These are phyloP conservation scores for Botrytis galanthina DNA, from an alignment of 2,329 filamentous ascomycete species.

Conservation along the genomic window DNA sequence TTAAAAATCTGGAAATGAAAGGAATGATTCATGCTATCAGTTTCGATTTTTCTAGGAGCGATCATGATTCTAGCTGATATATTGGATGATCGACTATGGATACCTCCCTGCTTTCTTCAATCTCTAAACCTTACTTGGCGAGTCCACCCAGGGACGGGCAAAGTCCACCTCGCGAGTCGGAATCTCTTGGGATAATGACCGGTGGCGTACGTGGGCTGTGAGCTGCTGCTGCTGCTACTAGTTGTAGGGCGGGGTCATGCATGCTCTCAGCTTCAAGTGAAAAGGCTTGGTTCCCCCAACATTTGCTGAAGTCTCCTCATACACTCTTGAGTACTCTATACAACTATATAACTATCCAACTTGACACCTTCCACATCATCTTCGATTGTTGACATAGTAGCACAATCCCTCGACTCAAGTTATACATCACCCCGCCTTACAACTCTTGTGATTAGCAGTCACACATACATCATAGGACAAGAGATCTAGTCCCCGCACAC, in stretches of 20 bases:
- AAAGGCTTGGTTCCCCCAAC: not conserved
- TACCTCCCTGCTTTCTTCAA: not conserved
- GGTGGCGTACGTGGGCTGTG: not conserved
- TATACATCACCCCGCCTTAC: not conserved
- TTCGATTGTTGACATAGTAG: not conserved
- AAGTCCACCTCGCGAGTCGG: slow-evolving; percentile 7
- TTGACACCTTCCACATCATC: not conserved
- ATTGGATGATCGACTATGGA: not conserved
- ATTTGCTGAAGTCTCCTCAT: not conserved
- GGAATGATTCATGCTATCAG: not conserved
- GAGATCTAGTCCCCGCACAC: not conserved
- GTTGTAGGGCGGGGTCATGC: not conserved
- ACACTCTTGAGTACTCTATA: not conserved
- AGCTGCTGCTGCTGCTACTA: not conserved
- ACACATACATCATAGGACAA: not conserved
- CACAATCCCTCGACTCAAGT: not conserved
- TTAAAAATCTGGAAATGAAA: not conserved
- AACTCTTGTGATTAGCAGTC: not conserved
- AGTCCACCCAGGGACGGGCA: not conserved
- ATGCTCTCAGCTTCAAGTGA: slow-evolving; percentile 1
- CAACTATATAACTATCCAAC: not conserved
- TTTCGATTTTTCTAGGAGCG: not conserved
- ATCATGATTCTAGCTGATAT: not conserved
- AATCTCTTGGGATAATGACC: not conserved
- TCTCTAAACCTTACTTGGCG: not conserved